These are phyloP conservation scores for Pseudogymnoascus sp. DNA, from an alignment of 2,329 filamentous ascomycete species.

Conservation along the genomic window DNA sequence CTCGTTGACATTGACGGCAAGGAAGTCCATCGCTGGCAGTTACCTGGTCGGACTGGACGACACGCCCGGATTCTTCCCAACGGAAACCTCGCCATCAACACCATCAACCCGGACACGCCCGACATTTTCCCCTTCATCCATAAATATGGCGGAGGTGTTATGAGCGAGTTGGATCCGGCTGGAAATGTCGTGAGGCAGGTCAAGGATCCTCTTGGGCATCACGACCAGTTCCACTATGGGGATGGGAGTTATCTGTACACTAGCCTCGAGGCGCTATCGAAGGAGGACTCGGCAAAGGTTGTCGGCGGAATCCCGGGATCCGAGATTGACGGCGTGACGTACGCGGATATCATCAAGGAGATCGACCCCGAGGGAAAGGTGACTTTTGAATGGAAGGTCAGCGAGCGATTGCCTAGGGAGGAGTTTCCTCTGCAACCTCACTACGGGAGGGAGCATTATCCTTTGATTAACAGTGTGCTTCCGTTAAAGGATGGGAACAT, in stretches of 20 bases:
- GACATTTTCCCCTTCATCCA: constrained; percentile 37
- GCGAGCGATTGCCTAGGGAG: constrained; percentile 33
- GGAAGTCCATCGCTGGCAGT: constrained; percentile 37
- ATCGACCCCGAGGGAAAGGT: constrained; percentile 33
- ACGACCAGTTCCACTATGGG: constrained; percentile 39
- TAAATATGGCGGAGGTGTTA: constrained; percentile 40
- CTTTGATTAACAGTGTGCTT: constrained; percentile 38
- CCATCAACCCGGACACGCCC: constrained; percentile 33
- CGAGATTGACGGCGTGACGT: constrained; percentile 33
- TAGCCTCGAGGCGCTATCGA: constrained; percentile 33
- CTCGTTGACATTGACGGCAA: constrained; percentile 35
- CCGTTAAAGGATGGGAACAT: constrained; percentile 35
- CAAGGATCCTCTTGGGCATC: constrained; percentile 36
- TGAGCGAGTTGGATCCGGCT: constrained; percentile 34
- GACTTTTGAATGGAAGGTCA: constrained; percentile 38
- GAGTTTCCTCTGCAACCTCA: constrained; percentile 35
- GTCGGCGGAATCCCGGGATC: constrained; percentile 35
- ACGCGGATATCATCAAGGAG: constrained; percentile 38
- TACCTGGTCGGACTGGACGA: constrained; percentile 35
- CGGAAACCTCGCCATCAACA: constrained; percentile 38
- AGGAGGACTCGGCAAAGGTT: constrained; percentile 31
- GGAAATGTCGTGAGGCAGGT: constrained; percentile 35
- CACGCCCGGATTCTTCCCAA: constrained; percentile 38
- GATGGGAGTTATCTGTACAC: constrained; percentile 38
- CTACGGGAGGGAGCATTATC: constrained; percentile 37